Base-by-base conservation (phyloP, 1,139 yeast species). In the Candida sp. region DNA sequence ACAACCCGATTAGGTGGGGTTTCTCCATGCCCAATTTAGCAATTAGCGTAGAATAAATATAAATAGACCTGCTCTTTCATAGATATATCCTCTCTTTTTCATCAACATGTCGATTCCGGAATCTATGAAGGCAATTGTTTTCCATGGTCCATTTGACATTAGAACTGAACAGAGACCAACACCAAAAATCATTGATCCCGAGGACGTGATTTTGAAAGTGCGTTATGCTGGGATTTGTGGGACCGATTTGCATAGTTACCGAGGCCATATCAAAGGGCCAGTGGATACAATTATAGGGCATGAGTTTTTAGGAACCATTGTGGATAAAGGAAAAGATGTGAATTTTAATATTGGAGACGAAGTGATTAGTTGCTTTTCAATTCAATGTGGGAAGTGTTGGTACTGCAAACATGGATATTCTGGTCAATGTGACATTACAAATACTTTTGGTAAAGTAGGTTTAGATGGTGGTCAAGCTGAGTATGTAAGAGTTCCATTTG, bases 381-480 rank as follows among this genome's bases (percentile, higher is more conserved):
- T 75, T 30, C 82, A 78, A 47, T 79, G 84, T 59, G 82, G 83
- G 2, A 50, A 60, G 34, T 80, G 84, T 55, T 79, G 75, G 70
- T 78, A 73, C 57, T 80, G 85, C 55, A 51, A 60, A 40, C 69
- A 72, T 44, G 84, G 83, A 2, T 69, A 67, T 45, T 67, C 81
- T 3, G 80, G 82, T 4, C 77, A 76, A 43, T 80, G 85, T 52
- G 68, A 64, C 25, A 54, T 63, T 27, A 74, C 82, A 38, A 74
- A 72, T 49, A 77, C 81, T 2, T 80, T 80, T 58, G 85, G 85
- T 3, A 75, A 79, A 43, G 58, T 67, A 1, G 77, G 76, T 0
- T 65, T 79, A 38, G 77, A 78, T 45, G 85, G 85, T 0, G 83
- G 79, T 2, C 85, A 80, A 54, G 84, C 84, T 0, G 82, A 80